Conservation (phyloP, 164 flowering plant species). For the Kingdonia uniflora region DNA sequence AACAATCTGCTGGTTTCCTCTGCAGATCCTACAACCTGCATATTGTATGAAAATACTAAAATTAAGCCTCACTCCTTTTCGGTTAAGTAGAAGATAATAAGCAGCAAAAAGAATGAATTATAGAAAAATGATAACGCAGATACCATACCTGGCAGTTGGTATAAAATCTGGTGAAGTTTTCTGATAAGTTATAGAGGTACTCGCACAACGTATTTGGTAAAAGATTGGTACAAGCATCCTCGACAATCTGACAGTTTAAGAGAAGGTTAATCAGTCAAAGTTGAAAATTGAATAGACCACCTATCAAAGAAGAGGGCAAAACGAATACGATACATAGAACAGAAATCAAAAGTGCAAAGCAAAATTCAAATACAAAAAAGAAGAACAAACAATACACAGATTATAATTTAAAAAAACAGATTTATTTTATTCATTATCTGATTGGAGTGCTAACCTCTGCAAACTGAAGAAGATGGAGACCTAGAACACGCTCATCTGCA, state of each 20-base stretch:
- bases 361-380: too few species aligned
- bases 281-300: too few species aligned
- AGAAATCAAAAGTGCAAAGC: too few species aligned
- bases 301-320: too few species aligned
- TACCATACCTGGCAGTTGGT: slow-evolving; percentile 66
- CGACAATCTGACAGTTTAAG: slow-evolving; percentile 43
- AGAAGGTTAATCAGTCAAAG: too few species aligned
- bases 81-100: background rate
- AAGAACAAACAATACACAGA: too few species aligned
- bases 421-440: too few species aligned
- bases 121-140: background rate
- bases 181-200: slow-evolving; percentile 78
- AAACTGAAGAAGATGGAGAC: slow-evolving; percentile 83
- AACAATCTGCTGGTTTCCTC: slow-evolving; percentile 81
- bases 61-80: background rate
- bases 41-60: background rate
- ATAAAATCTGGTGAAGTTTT: slow-evolving; percentile 62
- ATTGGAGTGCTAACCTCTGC: too few species aligned
- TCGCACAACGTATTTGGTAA: slow-evolving; percentile 76
- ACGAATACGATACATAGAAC: too few species aligned
- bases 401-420: too few species aligned
- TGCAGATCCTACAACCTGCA: slow-evolving; percentile 73
- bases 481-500: slow-evolving; percentile 66
- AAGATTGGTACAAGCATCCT: slow-evolving; percentile 74
- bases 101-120: background rate